phyloP scores from a whole-genome alignment of 2,329 filamentous ascomycete genomes.

The Talaromyces marneffei region DNA sequence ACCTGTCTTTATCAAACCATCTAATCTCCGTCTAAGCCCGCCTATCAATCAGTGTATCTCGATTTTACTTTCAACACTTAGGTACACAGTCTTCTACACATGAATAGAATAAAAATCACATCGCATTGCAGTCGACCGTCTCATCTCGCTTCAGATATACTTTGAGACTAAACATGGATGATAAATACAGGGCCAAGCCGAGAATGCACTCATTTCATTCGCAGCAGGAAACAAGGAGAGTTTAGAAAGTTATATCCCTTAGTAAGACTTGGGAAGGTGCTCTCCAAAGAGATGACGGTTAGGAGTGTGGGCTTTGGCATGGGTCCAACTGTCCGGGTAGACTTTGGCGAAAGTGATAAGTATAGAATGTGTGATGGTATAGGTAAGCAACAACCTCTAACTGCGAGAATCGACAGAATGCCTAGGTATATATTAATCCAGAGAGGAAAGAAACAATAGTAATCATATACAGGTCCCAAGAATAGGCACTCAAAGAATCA shows the following conservation, averaged over 20 bases:
- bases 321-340: background rate
- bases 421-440: background rate
- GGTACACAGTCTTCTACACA: background rate
- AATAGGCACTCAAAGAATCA: slow-evolving; percentile 16
- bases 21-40: background rate
- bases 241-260: background rate
- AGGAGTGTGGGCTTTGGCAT: background rate
- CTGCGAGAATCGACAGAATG: background rate
- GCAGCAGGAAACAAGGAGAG: background rate
- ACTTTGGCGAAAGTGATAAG: background rate
- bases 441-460: slow-evolving; percentile 1
- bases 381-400: background rate
- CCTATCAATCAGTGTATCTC: background rate
- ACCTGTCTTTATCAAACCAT: background rate
- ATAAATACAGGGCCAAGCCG: background rate
- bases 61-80: background rate
- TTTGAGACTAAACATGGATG: background rate
- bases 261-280: background rate
- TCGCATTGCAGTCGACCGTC: no score
- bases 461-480: slow-evolving; percentile 33
- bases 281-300: background rate
- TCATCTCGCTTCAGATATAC: no score
- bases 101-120: background rate
- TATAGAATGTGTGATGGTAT: background rate
- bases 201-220: background rate